These are phyloP conservation scores for Camellia sinensis DNA, from an alignment of 148 eudicot genomes.

Conservation along the genomic window DNA sequence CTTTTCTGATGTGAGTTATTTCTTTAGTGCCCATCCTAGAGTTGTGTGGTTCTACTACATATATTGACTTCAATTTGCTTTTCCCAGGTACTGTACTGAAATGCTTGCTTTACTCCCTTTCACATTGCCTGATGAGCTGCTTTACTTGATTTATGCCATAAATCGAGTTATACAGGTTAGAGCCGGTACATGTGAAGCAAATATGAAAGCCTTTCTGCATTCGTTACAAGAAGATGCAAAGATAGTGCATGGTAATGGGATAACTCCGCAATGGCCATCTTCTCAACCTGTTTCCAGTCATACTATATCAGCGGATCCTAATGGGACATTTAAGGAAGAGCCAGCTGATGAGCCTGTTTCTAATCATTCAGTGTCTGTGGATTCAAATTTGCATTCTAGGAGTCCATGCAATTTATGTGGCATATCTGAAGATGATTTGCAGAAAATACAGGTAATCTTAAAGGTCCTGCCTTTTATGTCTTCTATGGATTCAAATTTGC, in stretches of 20 bases:
- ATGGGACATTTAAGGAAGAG: conserved; percentile 29
- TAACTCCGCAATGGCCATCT: conserved; percentile 26
- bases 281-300: conserved; percentile 27
- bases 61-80: conserved; percentile 13
- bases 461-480: neutral
- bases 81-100: conserved; percentile 84
- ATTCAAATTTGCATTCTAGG: conserved; percentile 29
- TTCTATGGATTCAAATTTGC: no score
- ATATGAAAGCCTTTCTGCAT: conserved; percentile 63
- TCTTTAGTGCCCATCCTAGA: conserved; percentile 9
- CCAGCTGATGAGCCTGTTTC: conserved; percentile 27
- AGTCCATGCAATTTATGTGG: conserved; percentile 25
- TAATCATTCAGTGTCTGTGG: conserved; percentile 24
- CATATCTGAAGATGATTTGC: conserved; percentile 51
- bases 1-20: conserved; percentile 70
- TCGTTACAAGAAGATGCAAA: conserved; percentile 45
- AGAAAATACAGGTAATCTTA: conserved; percentile 62
- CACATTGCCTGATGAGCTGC: conserved; percentile 86
- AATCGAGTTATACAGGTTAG: conserved; percentile 94
- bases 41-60: neutral
- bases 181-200: conserved; percentile 84
- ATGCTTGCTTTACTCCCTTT: conserved; percentile 92
- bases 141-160: conserved; percentile 77
- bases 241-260: conserved; percentile 45
- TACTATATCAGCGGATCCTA: conserved; percentile 33